Evolutionary conservation across 768 basidiomycete species (phyloP).

Genomic region (Clathrus columnatus): DNA sequence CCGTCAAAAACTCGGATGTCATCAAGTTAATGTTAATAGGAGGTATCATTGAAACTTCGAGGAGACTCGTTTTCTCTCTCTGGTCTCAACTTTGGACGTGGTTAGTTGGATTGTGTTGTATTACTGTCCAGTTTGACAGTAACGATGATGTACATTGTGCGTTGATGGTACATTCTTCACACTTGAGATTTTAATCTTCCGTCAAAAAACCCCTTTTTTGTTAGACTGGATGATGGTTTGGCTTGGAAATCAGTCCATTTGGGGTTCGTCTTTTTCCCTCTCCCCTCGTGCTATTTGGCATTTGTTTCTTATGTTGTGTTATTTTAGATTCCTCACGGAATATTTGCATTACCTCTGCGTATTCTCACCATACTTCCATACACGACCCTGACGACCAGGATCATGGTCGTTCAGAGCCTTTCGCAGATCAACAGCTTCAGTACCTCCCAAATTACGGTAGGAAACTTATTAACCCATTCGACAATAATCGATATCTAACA

Average conservation of each 20-base stretch:
- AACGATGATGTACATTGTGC: conserved; percentile 49
- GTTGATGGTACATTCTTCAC: conserved; percentile 20
- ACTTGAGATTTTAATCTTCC: background rate
- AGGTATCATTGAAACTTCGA: conserved; percentile 47
- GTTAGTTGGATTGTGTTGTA: conserved; percentile 31
- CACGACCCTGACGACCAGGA: too few species aligned
- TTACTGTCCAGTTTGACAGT: conserved; percentile 55
- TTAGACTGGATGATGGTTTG: conserved; percentile 10
- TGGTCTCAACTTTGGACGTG: conserved; percentile 40
- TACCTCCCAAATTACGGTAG: too few species aligned
- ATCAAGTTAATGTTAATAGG: conserved; percentile 55
- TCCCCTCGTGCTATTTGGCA: background rate
- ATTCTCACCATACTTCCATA: too few species aligned
- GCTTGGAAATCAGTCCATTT: conserved; percentile 3
- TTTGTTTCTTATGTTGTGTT: background rate
- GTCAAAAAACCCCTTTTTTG: background rate
- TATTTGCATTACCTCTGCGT: too few species aligned
- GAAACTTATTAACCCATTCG: background rate
- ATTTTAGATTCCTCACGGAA: too few species aligned
- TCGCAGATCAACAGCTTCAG: too few species aligned
- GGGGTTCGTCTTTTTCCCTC: conserved; percentile 1
- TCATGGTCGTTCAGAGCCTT: too few species aligned
- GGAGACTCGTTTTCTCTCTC: conserved; percentile 34
- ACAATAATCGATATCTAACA: background rate
- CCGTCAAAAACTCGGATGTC: conserved; percentile 56